Percentiles rank a stretch among this genome's conserved stretches.
Evolutionary conservation across 1,139 yeast genomes (phyloP).

Genomic region (Debaryomycetaceae sp.): DNA sequence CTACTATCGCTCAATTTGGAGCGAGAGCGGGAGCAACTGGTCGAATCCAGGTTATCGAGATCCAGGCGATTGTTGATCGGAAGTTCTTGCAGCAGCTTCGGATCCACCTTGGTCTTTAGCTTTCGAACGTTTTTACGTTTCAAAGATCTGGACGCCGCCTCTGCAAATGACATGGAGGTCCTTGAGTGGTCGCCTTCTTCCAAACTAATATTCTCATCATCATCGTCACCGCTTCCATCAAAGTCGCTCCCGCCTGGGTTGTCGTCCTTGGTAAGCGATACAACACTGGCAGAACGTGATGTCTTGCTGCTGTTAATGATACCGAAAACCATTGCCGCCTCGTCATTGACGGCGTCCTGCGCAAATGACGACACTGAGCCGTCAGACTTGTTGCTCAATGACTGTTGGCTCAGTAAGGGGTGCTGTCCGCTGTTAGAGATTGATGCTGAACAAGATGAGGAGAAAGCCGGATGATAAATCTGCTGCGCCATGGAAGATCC

Average conservation of each 20-base stretch:
- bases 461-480: constrained; percentile 6
- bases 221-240: constrained; percentile 23
- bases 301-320: constrained; percentile 13
- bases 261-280: neutral
- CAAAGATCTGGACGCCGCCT: too few relatives aligned
- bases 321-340: constrained; percentile 39
- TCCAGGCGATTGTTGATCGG: too few relatives aligned
- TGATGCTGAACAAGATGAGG: too few relatives aligned
- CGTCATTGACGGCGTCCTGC: constrained; percentile 23
- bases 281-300: neutral
- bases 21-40: too few relatives aligned
- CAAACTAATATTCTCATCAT: constrained; percentile 33
- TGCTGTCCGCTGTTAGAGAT: constrained; percentile 1
- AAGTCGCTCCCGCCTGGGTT: constrained; percentile 9
- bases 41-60: too few relatives aligned
- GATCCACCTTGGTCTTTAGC: too few relatives aligned
- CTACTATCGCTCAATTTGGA: too few relatives aligned
- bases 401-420: constrained; percentile 4
- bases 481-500: constrained; percentile 11
- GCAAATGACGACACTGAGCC: constrained; percentile 4
- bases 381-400: constrained; percentile 5
- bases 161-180: too few relatives aligned
- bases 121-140: too few relatives aligned
- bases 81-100: too few relatives aligned
- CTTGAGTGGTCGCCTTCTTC: constrained; percentile 13